phyloP scores from a whole-genome alignment of 2,329 filamentous ascomycete genomes.

The Colletotrichum sp. region DNA sequence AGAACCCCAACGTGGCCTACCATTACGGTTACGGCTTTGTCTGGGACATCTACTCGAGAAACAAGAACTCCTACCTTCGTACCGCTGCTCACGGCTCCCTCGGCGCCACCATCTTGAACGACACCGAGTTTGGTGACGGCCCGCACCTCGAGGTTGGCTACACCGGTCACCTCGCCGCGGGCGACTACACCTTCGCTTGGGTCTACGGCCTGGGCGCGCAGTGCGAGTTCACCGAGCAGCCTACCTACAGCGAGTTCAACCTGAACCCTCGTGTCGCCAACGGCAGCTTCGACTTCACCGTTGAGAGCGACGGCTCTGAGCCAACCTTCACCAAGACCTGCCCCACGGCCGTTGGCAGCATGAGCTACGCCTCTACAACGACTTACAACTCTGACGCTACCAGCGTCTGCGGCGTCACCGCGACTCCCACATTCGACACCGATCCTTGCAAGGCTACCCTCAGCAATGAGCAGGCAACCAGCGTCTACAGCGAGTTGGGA shows the following conservation, averaged over 20 bases:
- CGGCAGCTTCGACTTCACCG: slow-evolving; percentile 18
- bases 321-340: slow-evolving; percentile 19
- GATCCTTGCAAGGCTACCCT: slow-evolving; percentile 17
- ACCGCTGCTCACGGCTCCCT: slow-evolving; percentile 15
- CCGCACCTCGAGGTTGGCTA: slow-evolving; percentile 13
- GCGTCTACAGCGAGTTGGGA: slow-evolving; percentile 14
- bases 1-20: slow-evolving; percentile 19
- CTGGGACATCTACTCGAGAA: slow-evolving; percentile 17
- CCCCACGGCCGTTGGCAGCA: slow-evolving; percentile 7
- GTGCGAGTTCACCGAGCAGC: slow-evolving; percentile 17
- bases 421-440: slow-evolving; percentile 12
- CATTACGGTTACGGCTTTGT: slow-evolving; percentile 19
- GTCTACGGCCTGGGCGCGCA: slow-evolving; percentile 15
- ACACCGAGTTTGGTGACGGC: slow-evolving; percentile 8
- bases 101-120: slow-evolving; percentile 13
- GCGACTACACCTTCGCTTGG: slow-evolving; percentile 19
- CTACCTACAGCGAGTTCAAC: slow-evolving; percentile 18
- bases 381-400: slow-evolving; percentile 17
- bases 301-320: slow-evolving; percentile 9
- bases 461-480: slow-evolving; percentile 14
- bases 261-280: slow-evolving; percentile 17
- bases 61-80: slow-evolving; percentile 14
- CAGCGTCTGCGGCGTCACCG: slow-evolving; percentile 19
- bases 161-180: slow-evolving; percentile 13
- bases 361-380: slow-evolving; percentile 18